Conservation (phyloP, 495 filamentous ascomycete genomes). For the Aspergillus kassunensis region DNA sequence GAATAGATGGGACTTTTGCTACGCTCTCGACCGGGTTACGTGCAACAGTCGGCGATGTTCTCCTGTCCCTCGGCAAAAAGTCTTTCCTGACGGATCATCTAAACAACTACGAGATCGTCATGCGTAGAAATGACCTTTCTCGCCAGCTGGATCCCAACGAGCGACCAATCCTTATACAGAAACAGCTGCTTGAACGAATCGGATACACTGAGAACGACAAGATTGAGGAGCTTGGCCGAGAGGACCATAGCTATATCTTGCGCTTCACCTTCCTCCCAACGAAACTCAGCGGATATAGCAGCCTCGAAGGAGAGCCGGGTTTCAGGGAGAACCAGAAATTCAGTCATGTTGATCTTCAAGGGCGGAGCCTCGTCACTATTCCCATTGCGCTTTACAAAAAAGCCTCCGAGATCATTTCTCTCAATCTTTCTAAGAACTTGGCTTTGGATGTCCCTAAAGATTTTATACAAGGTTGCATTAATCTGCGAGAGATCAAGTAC, state of each 20-base stretch:
- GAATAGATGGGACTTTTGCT: constrained; percentile 87
- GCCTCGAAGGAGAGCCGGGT: constrained; percentile 70
- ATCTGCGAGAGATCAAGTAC: constrained; percentile 91
- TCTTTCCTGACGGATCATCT: constrained; percentile 84
- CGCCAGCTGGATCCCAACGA: constrained; percentile 74
- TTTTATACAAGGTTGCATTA: constrained; percentile 90
- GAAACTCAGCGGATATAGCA: constrained; percentile 71
- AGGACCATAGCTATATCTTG: constrained; percentile 95
- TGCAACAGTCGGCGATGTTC: constrained; percentile 78
- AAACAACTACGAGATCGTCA: constrained; percentile 90
- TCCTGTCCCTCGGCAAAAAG: constrained; percentile 81
- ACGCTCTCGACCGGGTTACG: constrained; percentile 78
- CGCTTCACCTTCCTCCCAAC: constrained; percentile 91
- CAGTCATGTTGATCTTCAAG: constrained; percentile 86
- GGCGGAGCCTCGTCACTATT: constrained; percentile 90
- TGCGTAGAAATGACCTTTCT: constrained; percentile 88
- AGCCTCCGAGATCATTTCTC: constrained; percentile 85
- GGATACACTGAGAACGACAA: constrained; percentile 85
- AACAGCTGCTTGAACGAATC: constrained; percentile 83
- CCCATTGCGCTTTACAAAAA: constrained; percentile 91
- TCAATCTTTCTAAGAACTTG: constrained; percentile 89
- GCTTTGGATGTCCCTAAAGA: constrained; percentile 91
- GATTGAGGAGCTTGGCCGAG: constrained; percentile 91
- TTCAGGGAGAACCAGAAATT: constrained; percentile 80
- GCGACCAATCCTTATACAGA: constrained; percentile 87